Evolutionary conservation across 805 yeast species (phyloP).

Genomic region (Zygotorulaspora danielsina): DNA sequence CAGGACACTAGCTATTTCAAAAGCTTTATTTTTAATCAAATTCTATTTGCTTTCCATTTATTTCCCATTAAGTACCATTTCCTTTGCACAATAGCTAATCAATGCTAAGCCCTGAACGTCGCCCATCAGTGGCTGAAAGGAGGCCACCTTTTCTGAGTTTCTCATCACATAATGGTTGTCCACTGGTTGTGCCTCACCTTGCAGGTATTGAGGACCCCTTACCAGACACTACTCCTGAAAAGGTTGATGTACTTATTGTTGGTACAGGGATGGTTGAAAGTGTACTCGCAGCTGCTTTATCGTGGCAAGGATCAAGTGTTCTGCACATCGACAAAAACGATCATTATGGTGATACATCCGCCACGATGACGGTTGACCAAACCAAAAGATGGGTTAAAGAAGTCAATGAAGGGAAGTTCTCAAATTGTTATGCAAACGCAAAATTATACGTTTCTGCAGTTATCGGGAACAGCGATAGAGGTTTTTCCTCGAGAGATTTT

Average conservation of each 20-base stretch:
- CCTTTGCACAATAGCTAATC: no score
- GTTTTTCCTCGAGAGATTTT: slow-evolving; percentile 63
- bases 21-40: no score
- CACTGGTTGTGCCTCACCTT: slow-evolving; percentile 55
- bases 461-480: slow-evolving; percentile 31
- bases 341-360: slow-evolving; percentile 84
- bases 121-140: slow-evolving; percentile 65
- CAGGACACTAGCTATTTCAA: no score
- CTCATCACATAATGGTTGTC: slow-evolving; percentile 17
- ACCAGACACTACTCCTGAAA: slow-evolving; percentile 55
- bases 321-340: slow-evolving; percentile 81
- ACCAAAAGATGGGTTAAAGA: slow-evolving; percentile 74
- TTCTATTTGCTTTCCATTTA: no score
- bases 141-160: slow-evolving; percentile 47
- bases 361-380: slow-evolving; percentile 85
- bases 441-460: slow-evolving; percentile 72
- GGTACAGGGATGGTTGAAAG: slow-evolving; percentile 93
- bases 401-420: slow-evolving; percentile 46
- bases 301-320: slow-evolving; percentile 98
- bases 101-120: slow-evolving; percentile 41
- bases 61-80: no score
- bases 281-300: slow-evolving; percentile 84
- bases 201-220: slow-evolving; percentile 77
- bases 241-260: slow-evolving; percentile 82
- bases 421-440: slow-evolving; percentile 57